Evolutionary conservation across 2,329 filamentous ascomycete species (phyloP), one percentile per base, ranked within the genome.

Genomic region (Setomelanomma holmii): DNA sequence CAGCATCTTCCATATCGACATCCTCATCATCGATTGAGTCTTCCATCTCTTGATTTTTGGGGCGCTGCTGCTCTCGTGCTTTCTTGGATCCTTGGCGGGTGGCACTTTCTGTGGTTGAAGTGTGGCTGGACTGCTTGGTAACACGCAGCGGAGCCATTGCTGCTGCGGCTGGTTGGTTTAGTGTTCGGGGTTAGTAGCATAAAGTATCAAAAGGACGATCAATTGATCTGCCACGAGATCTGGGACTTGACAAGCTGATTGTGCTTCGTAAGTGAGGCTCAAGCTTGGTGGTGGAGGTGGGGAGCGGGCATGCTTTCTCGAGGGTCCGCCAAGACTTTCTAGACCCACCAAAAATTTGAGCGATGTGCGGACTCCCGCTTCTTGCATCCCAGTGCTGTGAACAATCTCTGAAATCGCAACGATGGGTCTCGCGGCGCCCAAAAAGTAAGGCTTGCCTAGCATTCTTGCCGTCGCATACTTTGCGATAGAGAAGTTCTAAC

Each of bases 341-440:
- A 45, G 63, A 48, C 53, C 64, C 56, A 64, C 56, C 42, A 68
- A 67, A 67, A 69, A 72, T 66, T 64, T 68, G 27, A 41, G 17
- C 38, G 35, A 50, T 30, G 27, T 55, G 52, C 56, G 51, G 55
- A 62, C 57, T 60, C 51, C 53, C 55, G 58, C 51, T 40, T 56
- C 27, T 42, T 51, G 33, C 48, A 47, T 36, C 12, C 40, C 21
- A n/a, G n/a, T 35, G 49, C 35, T 46, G 21, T 34, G 35, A 47
- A 49, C 23, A 21, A 43, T 40, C 19, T 8, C 44, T 51, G 38
- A 40, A 53, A 22, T 48, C 61, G 45, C 40, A 50, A 73, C 46
- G 24, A 91, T 91, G 88, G 88, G 88, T 76, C 84, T 90, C 71
- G 82, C 87, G 58, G 88, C 78, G 40, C 83, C 84, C 51, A 86